phyloP scores from a whole-genome alignment of 805 yeast species.

The Hanseniaspora valbyensis region DNA sequence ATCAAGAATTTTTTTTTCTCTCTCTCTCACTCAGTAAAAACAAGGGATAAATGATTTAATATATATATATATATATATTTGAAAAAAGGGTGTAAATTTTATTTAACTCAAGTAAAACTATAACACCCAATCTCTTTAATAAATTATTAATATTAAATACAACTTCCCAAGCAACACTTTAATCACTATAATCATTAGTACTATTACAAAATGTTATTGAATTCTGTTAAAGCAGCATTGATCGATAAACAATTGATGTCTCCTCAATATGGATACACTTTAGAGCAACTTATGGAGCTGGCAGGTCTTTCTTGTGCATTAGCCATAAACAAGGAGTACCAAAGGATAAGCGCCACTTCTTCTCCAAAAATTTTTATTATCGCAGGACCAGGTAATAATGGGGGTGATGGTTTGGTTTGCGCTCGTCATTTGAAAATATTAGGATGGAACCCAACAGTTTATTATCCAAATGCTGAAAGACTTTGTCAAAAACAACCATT shows the following conservation, averaged over 20 bases:
- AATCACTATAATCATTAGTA: no score
- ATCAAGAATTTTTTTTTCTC: not conserved
- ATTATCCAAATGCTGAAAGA: constrained; percentile 53
- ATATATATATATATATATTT: not conserved
- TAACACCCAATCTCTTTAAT: no score
- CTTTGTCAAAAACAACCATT: constrained; percentile 43
- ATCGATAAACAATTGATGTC: constrained; percentile 85
- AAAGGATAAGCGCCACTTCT: constrained; percentile 25
- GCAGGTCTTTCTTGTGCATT: constrained; percentile 94
- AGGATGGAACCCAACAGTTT: constrained; percentile 66
- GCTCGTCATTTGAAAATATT: constrained; percentile 78
- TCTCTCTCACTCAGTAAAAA: not conserved
- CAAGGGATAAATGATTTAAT: not conserved
- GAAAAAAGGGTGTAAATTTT: no score
- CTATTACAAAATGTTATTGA: constrained; percentile 12
- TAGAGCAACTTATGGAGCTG: constrained; percentile 61
- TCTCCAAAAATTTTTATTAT: constrained; percentile 50
- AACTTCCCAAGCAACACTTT: no score
- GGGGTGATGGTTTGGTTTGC: constrained; percentile 94
- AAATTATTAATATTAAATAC: no score
- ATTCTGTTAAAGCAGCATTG: constrained; percentile 47
- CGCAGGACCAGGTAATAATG: constrained; percentile 92
- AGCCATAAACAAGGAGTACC: constrained; percentile 59
- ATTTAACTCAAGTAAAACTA: no score
- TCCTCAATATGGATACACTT: constrained; percentile 38